These are phyloP conservation scores for Ophiognomonia clavigignenti-juglandacearum DNA, from an alignment of 2,329 filamentous ascomycete genomes.

Conservation along the genomic window DNA sequence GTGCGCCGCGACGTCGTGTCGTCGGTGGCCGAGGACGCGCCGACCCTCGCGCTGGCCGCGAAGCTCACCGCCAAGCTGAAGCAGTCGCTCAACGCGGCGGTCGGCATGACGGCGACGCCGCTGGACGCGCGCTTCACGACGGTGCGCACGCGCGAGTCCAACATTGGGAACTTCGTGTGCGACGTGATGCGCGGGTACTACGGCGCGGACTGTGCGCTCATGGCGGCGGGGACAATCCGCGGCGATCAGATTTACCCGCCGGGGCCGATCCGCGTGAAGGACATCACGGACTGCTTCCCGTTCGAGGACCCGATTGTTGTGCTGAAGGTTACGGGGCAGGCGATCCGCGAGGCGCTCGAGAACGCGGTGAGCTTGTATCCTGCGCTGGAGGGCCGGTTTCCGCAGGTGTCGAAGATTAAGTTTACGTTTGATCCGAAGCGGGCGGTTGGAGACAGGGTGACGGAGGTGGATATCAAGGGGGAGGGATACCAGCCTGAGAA, in stretches of 20 bases:
- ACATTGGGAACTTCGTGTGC: constrained; percentile 85
- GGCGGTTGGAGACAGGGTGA: constrained; percentile 57
- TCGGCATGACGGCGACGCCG: constrained; percentile 77
- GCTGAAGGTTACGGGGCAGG: constrained; percentile 64
- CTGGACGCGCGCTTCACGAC: constrained; percentile 85
- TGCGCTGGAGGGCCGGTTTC: constrained; percentile 66
- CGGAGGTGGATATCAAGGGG: constrained; percentile 56
- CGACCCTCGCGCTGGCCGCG: constrained; percentile 58
- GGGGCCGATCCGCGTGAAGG: constrained; percentile 70
- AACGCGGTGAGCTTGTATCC: constrained; percentile 79
- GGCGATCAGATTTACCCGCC: constrained; percentile 87
- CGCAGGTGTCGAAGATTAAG: constrained; percentile 78
- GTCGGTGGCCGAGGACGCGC: constrained; percentile 58
- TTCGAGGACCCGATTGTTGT: constrained; percentile 89
- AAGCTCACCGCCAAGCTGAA: constrained; percentile 69
- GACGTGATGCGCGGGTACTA: constrained; percentile 88
- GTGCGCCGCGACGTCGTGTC: constrained; percentile 68
- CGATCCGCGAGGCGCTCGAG: constrained; percentile 74
- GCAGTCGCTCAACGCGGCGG: constrained; percentile 71
- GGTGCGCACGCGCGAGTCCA: constrained; percentile 71
- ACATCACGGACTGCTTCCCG: constrained; percentile 85
- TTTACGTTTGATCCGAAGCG: constrained; percentile 67
- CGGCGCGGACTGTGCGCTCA: constrained; percentile 72
- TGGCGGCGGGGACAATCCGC: constrained; percentile 80
- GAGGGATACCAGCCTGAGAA: constrained; percentile 56